Conservation (phyloP, 164 flowering plant genomes). For the Aristolochia californica region DNA sequence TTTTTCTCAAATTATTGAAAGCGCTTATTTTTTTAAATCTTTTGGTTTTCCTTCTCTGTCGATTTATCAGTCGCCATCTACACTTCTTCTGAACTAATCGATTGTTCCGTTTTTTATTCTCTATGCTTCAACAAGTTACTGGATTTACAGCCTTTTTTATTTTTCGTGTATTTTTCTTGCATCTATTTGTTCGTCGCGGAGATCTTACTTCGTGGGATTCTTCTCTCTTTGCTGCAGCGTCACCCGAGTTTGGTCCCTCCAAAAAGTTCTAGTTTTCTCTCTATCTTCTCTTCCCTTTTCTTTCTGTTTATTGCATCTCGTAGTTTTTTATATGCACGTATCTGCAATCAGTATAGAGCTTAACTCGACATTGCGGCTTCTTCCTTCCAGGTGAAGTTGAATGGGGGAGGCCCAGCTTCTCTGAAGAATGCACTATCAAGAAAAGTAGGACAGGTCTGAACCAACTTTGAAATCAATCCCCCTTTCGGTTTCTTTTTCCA, state of each 20-base stretch:
- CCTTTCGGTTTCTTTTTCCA: constrained; percentile 1
- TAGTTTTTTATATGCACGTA: constrained; percentile 10
- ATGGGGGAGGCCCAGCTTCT: constrained; percentile 53
- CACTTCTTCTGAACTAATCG: too few species aligned
- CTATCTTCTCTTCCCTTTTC: background rate
- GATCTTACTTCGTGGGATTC: background rate
- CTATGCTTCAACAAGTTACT: too few species aligned
- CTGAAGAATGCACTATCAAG: constrained; percentile 65
- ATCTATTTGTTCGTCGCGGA: too few species aligned
- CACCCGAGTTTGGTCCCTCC: background rate
- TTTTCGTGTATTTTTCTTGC: too few species aligned
- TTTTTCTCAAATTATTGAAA: too few species aligned
- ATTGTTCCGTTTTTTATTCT: too few species aligned
- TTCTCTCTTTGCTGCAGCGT: background rate
- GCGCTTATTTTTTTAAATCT: too few species aligned
- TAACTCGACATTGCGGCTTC: constrained; percentile 7
- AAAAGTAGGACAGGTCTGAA: constrained; percentile 88
- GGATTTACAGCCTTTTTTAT: too few species aligned
- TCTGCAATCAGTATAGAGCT: constrained; percentile 6
- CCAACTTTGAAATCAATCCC: background rate
- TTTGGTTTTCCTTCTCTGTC: too few species aligned
- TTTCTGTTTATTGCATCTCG: background rate
- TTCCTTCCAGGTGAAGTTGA: constrained; percentile 56
- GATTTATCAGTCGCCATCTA: too few species aligned
- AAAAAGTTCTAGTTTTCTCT: background rate